Percentiles rank a stretch among this genome's conserved stretches.
Evolutionary conservation across 441 rosid species (phyloP).

Genomic region (Viola pubescens): DNA sequence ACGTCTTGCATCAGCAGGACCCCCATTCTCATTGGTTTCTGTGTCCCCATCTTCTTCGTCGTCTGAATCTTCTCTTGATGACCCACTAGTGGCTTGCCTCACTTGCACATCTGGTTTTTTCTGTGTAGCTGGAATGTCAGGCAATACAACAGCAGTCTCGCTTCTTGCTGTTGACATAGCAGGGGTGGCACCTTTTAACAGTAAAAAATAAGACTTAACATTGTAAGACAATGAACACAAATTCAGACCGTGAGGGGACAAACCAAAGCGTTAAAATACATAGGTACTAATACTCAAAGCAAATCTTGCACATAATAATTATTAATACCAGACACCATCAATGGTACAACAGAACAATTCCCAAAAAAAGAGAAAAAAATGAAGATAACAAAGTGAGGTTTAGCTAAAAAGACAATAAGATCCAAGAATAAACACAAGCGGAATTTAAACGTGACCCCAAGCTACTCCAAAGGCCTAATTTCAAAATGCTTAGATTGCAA

Average conservation of each 20-base stretch:
- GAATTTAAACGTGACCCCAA: no score
- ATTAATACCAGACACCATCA: background rate
- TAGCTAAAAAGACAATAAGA: background rate
- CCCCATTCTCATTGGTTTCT: conserved; percentile 57
- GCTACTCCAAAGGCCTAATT: no score
- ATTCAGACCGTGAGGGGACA: background rate
- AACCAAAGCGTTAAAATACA: conserved; percentile 1
- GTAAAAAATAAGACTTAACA: conserved; percentile 11
- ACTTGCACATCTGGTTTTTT: conserved; percentile 36
- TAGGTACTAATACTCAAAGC: background rate
- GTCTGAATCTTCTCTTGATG: conserved; percentile 88
- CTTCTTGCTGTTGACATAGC: conserved; percentile 28
- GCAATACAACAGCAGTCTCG: conserved; percentile 36
- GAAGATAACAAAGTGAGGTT: background rate
- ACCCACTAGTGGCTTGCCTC: conserved; percentile 79
- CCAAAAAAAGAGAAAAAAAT: no score
- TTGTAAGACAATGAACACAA: background rate
- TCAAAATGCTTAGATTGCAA: no score
- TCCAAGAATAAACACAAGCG: background rate
- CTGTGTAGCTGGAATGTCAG: conserved; percentile 22
- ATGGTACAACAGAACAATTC: background rate
- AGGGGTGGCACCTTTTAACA: conserved; percentile 26
- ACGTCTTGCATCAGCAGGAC: conserved; percentile 63
- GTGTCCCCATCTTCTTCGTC: conserved; percentile 89
- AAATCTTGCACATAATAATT: background rate